Evolutionary conservation across 805 yeast genomes (phyloP), one percentile per base, ranked within the genome.

Genomic region (Metschnikowia hibisci): DNA sequence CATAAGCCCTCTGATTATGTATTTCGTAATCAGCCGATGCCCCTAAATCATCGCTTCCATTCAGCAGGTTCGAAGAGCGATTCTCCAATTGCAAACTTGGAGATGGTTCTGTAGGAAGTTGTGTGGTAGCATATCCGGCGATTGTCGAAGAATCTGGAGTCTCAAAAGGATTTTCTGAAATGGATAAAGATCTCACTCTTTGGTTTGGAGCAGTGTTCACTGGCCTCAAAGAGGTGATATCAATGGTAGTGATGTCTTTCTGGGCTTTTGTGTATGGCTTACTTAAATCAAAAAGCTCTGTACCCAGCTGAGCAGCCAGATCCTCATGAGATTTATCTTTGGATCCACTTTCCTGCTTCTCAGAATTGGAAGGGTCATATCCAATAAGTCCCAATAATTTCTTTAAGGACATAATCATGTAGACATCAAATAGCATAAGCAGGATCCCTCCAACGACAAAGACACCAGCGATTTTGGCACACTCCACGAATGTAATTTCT

Each of bases 401-500:
- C 39, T 57, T 58, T 23, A 68, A 47, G 4, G 53, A 46, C 32
- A 54, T 41, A n/a, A 56, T 78, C 63, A 47, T 67, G 50, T 64
- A 69, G 4, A 69, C 66, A 51, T 70, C 66, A 4, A 72, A 69
- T 45, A 75, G 65, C 52, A 81, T 72, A 18, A 78, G 49, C 1
- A 52, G 55, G 2, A 81, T 41, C 50, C 81, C 82, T 0, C 93
- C 91, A 38, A 84, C 49, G 6, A 82, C 69, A 52, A 84, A 86
- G 6, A 84, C 85, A 0, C 81, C 91, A 0, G 85, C 87, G 29
- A 85, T 85, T 40, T 81, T 81, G 52, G 82, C 67, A 9, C 87
- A 86, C 52, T 85, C 91, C 16, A 73, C 75, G 33, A 81, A 81
- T 13, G 81, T 68, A 37, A 86, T 81, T 47, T 76, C 75, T n/a